Base-by-base conservation (phyloP, 2,329 filamentous ascomycete species). In the Ophiostoma himal-ulmi region DNA sequence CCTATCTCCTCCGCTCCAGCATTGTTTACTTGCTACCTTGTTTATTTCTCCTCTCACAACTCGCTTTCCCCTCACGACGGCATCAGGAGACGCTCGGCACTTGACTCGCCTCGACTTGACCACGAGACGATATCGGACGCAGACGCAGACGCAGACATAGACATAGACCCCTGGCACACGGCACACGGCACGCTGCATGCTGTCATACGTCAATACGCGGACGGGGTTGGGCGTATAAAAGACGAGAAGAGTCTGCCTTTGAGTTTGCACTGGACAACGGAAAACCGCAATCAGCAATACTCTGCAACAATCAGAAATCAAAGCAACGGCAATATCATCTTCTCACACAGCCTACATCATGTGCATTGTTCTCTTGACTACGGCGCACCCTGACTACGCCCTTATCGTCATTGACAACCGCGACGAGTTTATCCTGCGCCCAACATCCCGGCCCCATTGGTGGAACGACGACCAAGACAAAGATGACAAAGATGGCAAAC, bases 311-410 rank as follows among this genome's bases (percentile, higher is more conserved):
- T 30, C 44, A 10, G 14, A 39, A 57, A n/a, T 3, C 22, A n/a
- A 67, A 36, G 7, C 39, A 57, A 70, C 17, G 64, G 30, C 13
- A n/a, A 39, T 2, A 11, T 22, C 3, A 13, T 34, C 22, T 11
- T 2, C 26, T 64, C 60, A 39, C 22, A 65, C n/a, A 26, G 26
- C 36, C 39, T 41, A 17, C 72, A 78, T 68, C 70, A 94, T 94
- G 91, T 94, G 91, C 78, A 93, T 94, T 80, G 89, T 88, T 67
- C 82, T 94, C 65, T 82, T 92, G 71, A 92, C 91, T 36, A 94
- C 91, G 22, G 85, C 89, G 65, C 91, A 94, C 77, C 91, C 91
- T 11, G 82, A 85, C 74, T 94, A 94, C 79, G 85, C 89, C 36
- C 83, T 94, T 72, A 90, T 94, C 75, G 81, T 92, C 72, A 82